phyloP scores from a whole-genome alignment of 2,329 filamentous ascomycete species.

The Dactylellina leptospora region DNA sequence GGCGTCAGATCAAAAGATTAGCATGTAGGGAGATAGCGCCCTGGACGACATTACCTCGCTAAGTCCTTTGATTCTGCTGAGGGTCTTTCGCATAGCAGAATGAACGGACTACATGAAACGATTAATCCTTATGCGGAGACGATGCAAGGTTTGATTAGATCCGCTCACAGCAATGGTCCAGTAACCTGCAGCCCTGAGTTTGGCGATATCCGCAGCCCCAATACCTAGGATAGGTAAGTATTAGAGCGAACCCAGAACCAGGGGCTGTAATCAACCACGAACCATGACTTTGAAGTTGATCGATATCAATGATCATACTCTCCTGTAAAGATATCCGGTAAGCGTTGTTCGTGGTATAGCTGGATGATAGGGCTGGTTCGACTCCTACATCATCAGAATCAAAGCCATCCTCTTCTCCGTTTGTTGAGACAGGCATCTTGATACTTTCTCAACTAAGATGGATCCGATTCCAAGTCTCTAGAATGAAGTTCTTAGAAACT shows the following conservation, averaged over 20 bases:
- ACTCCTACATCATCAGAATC: conserved; percentile 52
- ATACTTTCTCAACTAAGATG: conserved; percentile 5
- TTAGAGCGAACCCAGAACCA: neutral
- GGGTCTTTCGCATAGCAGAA: conserved; percentile 68
- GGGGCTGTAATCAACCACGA: conserved; percentile 26
- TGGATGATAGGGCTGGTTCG: too few relatives aligned
- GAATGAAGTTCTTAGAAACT: too few relatives aligned
- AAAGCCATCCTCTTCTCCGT: conserved; percentile 29
- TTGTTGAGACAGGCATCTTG: conserved; percentile 38
- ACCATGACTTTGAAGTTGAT: conserved; percentile 73
- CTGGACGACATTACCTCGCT: conserved; percentile 27
- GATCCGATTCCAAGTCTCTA: too few relatives aligned
- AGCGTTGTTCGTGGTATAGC: neutral
- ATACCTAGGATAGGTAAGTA: conserved; percentile 63
- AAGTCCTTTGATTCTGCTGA: conserved; percentile 72
- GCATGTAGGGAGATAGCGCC: neutral
- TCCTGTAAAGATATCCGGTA: conserved; percentile 59
- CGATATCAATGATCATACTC: conserved; percentile 71
- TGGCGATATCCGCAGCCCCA: conserved; percentile 71
- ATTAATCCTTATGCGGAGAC: neutral
- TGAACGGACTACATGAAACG: conserved; percentile 66
- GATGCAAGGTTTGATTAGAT: neutral
- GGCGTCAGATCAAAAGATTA: neutral
- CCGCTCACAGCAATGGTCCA: conserved; percentile 69
- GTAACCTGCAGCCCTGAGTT: conserved; percentile 71